These are phyloP conservation scores for Neurospora crassa DNA, from an alignment of 2,329 filamentous ascomycete genomes.

Conservation along the genomic window DNA sequence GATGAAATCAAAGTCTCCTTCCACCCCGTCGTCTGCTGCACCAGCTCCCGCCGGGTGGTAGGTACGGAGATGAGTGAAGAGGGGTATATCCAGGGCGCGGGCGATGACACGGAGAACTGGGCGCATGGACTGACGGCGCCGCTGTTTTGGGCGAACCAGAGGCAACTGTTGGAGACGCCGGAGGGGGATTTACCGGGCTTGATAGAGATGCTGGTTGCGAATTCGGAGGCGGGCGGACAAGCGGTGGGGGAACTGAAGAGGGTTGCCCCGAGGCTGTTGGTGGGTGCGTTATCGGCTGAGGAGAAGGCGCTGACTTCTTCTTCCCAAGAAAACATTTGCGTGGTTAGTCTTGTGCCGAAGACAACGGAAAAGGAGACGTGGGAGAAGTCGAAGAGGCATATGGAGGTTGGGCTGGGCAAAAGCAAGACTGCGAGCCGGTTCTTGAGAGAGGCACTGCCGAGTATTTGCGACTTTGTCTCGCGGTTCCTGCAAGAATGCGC, in stretches of 20 bases:
- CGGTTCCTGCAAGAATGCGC: constrained; percentile 23
- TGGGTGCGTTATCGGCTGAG: constrained; percentile 25
- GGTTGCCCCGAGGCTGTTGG: constrained; percentile 29
- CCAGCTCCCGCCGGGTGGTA: constrained; percentile 63
- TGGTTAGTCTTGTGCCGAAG: constrained; percentile 33
- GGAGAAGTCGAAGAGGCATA: constrained; percentile 27
- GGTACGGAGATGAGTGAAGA: constrained; percentile 54
- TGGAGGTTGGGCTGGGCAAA: constrained; percentile 55
- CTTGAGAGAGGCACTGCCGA: constrained; percentile 60
- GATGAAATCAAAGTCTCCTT: constrained; percentile 43
- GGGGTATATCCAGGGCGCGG: constrained; percentile 87
- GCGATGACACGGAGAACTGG: constrained; percentile 94
- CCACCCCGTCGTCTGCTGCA: constrained; percentile 73
- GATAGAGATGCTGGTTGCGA: constrained; percentile 35
- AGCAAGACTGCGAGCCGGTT: constrained; percentile 76
- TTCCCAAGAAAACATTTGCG: constrained; percentile 22
- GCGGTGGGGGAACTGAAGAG: constrained; percentile 14
- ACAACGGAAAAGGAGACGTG: constrained; percentile 35
- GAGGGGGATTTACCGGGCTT: constrained; percentile 54
- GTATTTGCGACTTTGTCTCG: constrained; percentile 48
- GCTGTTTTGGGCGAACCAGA: constrained; percentile 68
- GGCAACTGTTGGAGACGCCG: constrained; percentile 47
- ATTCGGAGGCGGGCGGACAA: constrained; percentile 11
- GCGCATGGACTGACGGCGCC: constrained; percentile 66
- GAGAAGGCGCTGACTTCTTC: not conserved